Evolutionary conservation across 345 rosid genomes (phyloP), one percentile per base, ranked within the genome.

Genomic region (Litchi chinensis): DNA sequence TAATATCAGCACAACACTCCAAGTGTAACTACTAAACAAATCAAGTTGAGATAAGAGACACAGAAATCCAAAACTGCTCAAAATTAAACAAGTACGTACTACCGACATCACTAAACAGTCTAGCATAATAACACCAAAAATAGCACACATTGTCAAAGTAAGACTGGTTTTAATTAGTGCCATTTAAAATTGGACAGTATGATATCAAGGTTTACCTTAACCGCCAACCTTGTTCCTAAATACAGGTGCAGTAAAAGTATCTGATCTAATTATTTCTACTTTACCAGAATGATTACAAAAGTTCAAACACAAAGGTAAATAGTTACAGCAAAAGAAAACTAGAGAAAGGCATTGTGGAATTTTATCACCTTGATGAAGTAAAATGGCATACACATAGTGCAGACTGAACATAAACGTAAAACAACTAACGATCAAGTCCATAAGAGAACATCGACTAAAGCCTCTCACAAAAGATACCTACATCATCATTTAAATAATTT

Each of bases 61-160:
- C 10, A 41, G 3, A 67, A 22, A 74, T 68, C 10, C 62, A 24
- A 71, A 6, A 22, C 16, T 41, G 54, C 54, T 59, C 43, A 77
- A 24, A 9, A 15, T 18, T 19, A 40, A 57, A 41, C 54, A 59
- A 7, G 28, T 10, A 74, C 28, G 16, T 28, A 46, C 37, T 48
- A n/a, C 77, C 0, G 13, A 50, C 73, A 56, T 16, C 13, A 26
- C 28, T 3, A n/a, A 32, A 32, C 37, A 32, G 37, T 1, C 37
- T 32, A 64, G 22, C 32, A 52, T 41, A 43, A 41, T 22, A 78
- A 78, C 73, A 44, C 46, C n/a, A 57, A 70, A 24, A 78, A 7
- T 40, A 50, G 3, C 44, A 26, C 13, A 59, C 19, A 54, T 18
- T 32, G 67, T 62, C 69, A 48, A 43, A 44, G 21, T 26, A 32